Base-by-base conservation (phyloP, 306 rosid genomes). In the Canavalia gladiata region DNA sequence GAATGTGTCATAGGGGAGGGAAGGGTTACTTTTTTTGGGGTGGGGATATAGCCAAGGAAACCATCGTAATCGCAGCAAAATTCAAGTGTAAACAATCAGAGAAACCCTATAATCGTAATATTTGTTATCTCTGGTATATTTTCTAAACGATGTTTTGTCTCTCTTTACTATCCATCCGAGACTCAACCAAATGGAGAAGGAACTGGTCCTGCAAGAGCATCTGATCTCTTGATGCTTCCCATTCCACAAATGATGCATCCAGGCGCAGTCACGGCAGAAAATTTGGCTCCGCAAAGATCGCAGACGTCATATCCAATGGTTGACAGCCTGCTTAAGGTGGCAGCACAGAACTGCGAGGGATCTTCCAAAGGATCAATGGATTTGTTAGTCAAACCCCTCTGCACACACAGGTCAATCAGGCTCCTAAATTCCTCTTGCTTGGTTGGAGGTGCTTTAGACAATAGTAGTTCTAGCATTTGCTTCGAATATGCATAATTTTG, bases 191-290 rank as follows among this genome's bases (percentile, higher is more conserved):
- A 94, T 8, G 98, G 98, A 33, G 98, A 89, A 75, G 98, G 90
- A 79, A 92, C 94, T 31, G 97, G 92, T 63, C 90, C 98, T 4
- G 97, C 76, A 30, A 90, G 86, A 37, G 98, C 97, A 87, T 94
- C 98, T 51, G 98, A 94, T 81, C 98, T 88, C 85, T 90, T 92
- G 74, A 94, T 95, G 87, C 97, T 90, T 88, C 98, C 98, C 98
- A 95, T 95, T 64, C 98, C 98, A 42, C 98, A 95, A 45, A 92
- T 90, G 18, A 95, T 95, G 91, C 98, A 95, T 77, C 98, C 98
- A 0, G 97, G 98, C 0, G 95, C 67, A 1, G 89, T 62, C 59
- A 95, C 92, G 5, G 97, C 97, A 0, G 97, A 95, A 86, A 95
- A 95, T 84, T 95, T 95, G 65, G 98, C 98, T 51, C 98, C 98